Percentiles rank a stretch among this genome's conserved stretches.
phyloP scores from a whole-genome alignment of 768 basidiomycete genomes.

The Phanerochaete sordida region DNA sequence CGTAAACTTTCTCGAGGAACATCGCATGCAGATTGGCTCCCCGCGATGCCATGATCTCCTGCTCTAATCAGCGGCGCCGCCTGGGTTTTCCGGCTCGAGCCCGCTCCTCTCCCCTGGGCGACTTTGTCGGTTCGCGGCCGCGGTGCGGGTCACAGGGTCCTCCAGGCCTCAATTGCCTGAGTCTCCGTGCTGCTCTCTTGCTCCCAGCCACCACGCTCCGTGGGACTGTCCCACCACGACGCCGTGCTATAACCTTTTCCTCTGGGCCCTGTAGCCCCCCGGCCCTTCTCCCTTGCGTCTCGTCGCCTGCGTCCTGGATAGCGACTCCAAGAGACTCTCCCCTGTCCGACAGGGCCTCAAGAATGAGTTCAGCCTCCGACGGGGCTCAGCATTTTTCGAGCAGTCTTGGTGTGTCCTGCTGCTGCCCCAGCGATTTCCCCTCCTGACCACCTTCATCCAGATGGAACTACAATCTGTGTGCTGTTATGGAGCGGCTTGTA shows the following conservation, averaged over 20 bases:
- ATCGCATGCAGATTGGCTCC: background rate
- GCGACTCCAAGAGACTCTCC: background rate
- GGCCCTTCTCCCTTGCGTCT: background rate
- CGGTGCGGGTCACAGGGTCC: background rate
- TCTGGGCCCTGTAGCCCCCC: background rate
- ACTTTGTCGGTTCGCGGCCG: background rate
- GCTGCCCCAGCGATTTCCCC: background rate
- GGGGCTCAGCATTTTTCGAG: background rate
- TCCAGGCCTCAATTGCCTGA: background rate
- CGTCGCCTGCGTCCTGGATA: background rate
- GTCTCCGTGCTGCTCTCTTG: background rate
- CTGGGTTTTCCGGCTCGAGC: background rate
- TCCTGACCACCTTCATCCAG: background rate
- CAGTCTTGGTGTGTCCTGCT: background rate
- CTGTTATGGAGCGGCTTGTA: constrained; percentile 2
- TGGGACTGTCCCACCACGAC: background rate
- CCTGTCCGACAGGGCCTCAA: background rate
- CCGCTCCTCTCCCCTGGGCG: background rate
- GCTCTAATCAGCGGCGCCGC: background rate
- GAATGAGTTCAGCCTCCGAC: background rate
- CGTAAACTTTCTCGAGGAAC: background rate
- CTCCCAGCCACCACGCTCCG: background rate
- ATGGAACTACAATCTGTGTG: background rate
- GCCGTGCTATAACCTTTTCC: background rate
- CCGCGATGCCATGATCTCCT: background rate